Evolutionary conservation across 75 land plant genomes (phyloP), one percentile per base, ranked within the genome.

Genomic region (Picea sitchensis): DNA sequence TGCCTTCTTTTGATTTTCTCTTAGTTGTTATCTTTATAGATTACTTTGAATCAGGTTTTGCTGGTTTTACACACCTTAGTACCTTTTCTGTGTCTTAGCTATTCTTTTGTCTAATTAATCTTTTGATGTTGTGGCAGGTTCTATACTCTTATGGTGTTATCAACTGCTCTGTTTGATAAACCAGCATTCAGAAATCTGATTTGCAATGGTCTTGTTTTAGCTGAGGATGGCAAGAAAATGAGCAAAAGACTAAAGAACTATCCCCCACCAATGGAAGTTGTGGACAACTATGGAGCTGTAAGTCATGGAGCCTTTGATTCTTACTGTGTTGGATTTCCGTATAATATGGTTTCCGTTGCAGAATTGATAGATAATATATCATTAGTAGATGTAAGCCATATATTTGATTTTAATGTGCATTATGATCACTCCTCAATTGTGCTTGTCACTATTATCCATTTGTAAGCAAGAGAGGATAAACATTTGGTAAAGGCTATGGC

Each of bases 191-290:
- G 88, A 77, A 98, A 98, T 85, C 92, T 98, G 47, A 90, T 98
- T 72, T 98, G 99, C 89, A 98, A 93, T 88, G 99, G 99, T 15
- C 90, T 98, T 78, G 95, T 98, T 23, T 83, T 98, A 71, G 99
- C 96, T 77, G 96, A 92, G 73, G 99, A 98, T 90, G 99, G 99
- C 12, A 95, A 95, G 81, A 98, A 98, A 85, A 95, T 98, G 99
- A 95, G 98, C 80, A 98, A 98, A 79, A 91, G 89, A 51, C 80
- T 93, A 75, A 93, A 90, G 78, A 98, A 98, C 73, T 98, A 95
- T 89, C 99, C 99, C 61, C 84, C 94, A 61, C 98, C 98, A 26
- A 86, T 83, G 73, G 96, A 93, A 56, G 90, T 98, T 58, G 88
- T 98, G 21, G 65, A 86, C 76, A 93, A 91, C 59, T 98, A 95